These are phyloP conservation scores for Aspergillus sp. DNA, from an alignment of 2,329 filamentous ascomycete species.

Conservation along the genomic window DNA sequence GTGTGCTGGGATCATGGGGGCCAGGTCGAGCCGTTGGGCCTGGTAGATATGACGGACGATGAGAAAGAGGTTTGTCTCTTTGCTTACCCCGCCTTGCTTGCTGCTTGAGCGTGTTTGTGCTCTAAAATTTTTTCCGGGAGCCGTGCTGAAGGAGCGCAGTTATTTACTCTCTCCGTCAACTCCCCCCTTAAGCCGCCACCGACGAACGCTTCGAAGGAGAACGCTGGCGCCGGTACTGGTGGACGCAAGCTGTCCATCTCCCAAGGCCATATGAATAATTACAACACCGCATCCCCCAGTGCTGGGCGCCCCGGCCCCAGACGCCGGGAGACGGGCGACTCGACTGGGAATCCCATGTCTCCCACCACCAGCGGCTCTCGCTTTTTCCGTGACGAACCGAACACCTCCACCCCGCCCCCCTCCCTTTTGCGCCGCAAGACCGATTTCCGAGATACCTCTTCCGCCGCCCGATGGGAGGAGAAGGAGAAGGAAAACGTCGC, in stretches of 20 bases:
- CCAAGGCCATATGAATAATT: constrained; percentile 64
- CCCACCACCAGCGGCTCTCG: constrained; percentile 48
- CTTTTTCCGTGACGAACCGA: constrained; percentile 52
- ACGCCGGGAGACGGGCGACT: constrained; percentile 81
- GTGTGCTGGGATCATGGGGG: constrained; percentile 85
- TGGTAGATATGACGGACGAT: constrained; percentile 70
- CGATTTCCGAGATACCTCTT: constrained; percentile 57
- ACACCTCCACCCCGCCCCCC: constrained; percentile 62
- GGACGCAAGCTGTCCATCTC: constrained; percentile 82
- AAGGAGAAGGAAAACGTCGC: constrained; percentile 51
- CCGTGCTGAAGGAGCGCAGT: constrained; percentile 51
- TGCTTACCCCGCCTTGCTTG: constrained; percentile 1
- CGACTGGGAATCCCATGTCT: constrained; percentile 55
- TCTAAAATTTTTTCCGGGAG: background rate
- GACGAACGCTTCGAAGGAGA: constrained; percentile 65
- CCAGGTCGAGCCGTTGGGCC: constrained; percentile 67
- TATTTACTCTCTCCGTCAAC: constrained; percentile 85
- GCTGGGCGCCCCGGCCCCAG: constrained; percentile 72
- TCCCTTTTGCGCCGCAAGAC: constrained; percentile 63
- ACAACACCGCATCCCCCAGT: constrained; percentile 72
- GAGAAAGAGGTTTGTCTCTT: constrained; percentile 60
- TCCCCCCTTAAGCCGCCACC: constrained; percentile 85
- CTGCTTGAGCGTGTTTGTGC: background rate
- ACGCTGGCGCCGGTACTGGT: constrained; percentile 41
- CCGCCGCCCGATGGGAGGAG: constrained; percentile 49